A percentile compares a stretch with the other conserved stretches of the same genome.
phyloP scores from a whole-genome alignment of 2,329 filamentous ascomycete genomes.

The Gaeumannomyces tritici region DNA sequence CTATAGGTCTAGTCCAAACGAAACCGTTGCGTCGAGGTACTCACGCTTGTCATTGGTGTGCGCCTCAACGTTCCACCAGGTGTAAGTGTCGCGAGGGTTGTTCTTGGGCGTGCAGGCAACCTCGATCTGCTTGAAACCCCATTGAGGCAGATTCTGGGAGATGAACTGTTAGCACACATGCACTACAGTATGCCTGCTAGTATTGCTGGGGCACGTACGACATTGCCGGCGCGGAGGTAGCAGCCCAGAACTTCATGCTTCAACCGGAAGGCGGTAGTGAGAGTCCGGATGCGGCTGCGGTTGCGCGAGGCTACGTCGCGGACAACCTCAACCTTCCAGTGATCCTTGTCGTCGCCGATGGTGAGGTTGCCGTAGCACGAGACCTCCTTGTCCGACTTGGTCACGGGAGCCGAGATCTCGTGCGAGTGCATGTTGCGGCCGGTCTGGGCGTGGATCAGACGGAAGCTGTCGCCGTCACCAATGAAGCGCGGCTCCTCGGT shows the following conservation, averaged over 20 bases:
- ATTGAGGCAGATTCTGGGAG: constrained; percentile 73
- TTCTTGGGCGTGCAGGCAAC: constrained; percentile 91
- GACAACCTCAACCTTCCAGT: constrained; percentile 91
- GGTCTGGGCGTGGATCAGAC: constrained; percentile 88
- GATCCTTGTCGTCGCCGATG: constrained; percentile 92
- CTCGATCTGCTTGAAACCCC: constrained; percentile 99
- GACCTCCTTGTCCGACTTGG: constrained; percentile 85
- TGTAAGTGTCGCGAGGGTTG: constrained; percentile 86
- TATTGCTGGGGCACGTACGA: constrained; percentile 20
- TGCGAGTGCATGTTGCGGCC: constrained; percentile 97
- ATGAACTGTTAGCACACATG: background rate
- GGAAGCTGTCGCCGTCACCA: constrained; percentile 67
- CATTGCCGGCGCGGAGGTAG: constrained; percentile 90
- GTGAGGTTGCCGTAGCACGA: constrained; percentile 95
- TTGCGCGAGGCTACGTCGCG: constrained; percentile 82
- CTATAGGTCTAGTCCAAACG: background rate
- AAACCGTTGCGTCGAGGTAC: constrained; percentile 1
- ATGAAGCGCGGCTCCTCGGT: constrained; percentile 68
- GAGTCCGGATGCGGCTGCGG: constrained; percentile 73
- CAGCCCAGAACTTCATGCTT: constrained; percentile 76
- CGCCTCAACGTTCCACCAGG: constrained; percentile 97
- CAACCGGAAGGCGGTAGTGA: constrained; percentile 88
- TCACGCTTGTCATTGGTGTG: constrained; percentile 89
- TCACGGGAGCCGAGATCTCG: constrained; percentile 76
- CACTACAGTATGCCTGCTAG: background rate